Conservation (phyloP, 352 stramenopile species). For the Saprolegnia parasitica region DNA sequence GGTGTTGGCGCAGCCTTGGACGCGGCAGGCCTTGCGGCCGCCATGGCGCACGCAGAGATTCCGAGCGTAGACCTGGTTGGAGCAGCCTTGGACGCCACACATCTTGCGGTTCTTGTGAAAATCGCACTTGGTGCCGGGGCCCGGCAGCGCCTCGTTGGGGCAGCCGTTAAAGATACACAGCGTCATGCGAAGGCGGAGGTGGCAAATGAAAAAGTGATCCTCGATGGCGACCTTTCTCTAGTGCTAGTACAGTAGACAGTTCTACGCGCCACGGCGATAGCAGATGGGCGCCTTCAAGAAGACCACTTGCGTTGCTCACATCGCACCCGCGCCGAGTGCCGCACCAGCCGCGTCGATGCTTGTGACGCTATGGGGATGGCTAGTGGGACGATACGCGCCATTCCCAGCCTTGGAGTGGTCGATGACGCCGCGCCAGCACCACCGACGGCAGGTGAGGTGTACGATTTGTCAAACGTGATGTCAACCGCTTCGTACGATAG, state of each 20-base stretch:
- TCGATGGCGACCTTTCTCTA: neutral
- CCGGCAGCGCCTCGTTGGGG: neutral
- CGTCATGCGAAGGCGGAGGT: neutral
- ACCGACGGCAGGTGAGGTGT: neutral
- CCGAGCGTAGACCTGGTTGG: slow-evolving; percentile 26
- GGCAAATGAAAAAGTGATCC: slow-evolving; percentile 11
- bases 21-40: slow-evolving; percentile 20
- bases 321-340: neutral
- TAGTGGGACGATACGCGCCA: neutral
- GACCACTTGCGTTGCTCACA: neutral
- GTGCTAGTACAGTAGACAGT: neutral
- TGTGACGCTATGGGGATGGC: neutral
- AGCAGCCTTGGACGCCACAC: slow-evolving; percentile 17
- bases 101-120: slow-evolving; percentile 28
- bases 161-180: slow-evolving; percentile 24
- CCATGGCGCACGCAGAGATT: slow-evolving; percentile 24
- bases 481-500: neutral
- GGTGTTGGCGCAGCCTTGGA: slow-evolving; percentile 18
- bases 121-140: neutral
- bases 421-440: no score
- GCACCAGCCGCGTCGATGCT: neutral
- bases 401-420: no score
- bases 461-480: neutral
- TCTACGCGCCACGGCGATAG: neutral
- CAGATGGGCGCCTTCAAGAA: slow-evolving; percentile 2